Base-by-base conservation (phyloP, 192 early-diverging fungal species). In the Umbelopsis isabellina region DNA sequence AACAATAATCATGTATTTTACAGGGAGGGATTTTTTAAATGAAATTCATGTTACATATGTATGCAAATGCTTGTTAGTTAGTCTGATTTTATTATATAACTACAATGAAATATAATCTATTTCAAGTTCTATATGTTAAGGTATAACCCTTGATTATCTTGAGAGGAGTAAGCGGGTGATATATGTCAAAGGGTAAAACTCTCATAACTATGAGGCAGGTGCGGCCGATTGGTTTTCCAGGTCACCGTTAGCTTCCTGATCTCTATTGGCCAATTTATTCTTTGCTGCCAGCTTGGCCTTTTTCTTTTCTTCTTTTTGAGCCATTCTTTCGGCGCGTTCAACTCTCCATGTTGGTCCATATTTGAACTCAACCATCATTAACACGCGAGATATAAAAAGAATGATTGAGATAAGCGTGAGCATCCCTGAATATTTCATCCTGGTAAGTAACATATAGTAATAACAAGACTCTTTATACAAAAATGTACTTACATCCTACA, bases 321-420 rank as follows among this genome's bases (percentile, higher is more conserved):
- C 67, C 11, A 46, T 22, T 23, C 46, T 37, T 47, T 69, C 61
- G 7, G 51, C 64, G 15, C 74, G 55, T 23, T 67, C 33, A 4
- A 66, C 11, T 20, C 71, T 49, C 75, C 75, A 77, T 25, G 6
- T 9, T 7, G 55, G 67, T 20, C 75, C 75, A n/a, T 65, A 72
- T 27, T 65, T 68, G 13, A 72, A 21, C 64, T 72, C 55, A 27
- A 73, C 33, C 9, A 68, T 45, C 46, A 77, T 65, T 27, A 72
- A 41, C 10, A 55, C 15, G 33, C 67, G 71, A 48, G 66, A 71
- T 3, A 66, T 15, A 53, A 70, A 49, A 22, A 66, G 66, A 35
- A 71, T 46, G 15, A 69, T 27, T 10, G 69, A 70, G 6, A 75
- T 45, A 30, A 66, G 53, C 20, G 74, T 75, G 27, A 75, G 49